Evolutionary conservation across 495 filamentous ascomycete genomes (phyloP), one percentile per base, ranked within the genome.

Genomic region (Astrothelium macrocarpum): DNA sequence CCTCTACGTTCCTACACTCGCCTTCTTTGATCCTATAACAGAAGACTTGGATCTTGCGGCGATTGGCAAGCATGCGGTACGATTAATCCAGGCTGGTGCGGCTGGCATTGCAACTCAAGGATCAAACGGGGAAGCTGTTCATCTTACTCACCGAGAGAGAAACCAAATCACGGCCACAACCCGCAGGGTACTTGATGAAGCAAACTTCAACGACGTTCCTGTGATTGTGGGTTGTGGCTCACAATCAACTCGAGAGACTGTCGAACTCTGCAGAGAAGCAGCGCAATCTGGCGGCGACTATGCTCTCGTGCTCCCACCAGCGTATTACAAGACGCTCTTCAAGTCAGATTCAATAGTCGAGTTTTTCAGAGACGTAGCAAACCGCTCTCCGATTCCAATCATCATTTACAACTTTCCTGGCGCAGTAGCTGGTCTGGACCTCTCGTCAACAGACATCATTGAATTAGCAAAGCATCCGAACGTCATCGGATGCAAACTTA

Each of bases 401-500:
- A 79, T 96, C 65, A 91, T 97, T 72, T 97, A 97, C 80, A 97
- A 96, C 78, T 97, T 87, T 76, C 91, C 91, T 32, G 90, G 84
- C 20, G 92, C 89, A 2, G 88, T 87, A 34, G 79, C 83, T 14
- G 91, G 92, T 14, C 77, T 94, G 61, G 91, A 96, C 71, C 85
- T 96, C 56, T 85, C 81, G 61, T 94, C 90, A 0, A 90, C 95
- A 69, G 79, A 85, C 65, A 89, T 96, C 72, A 79, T 88, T 59
- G 74, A 84, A 60, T 82, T 96, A 23, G 74, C 91, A 2, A 73
- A 84, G 66, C 90, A 96, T 73, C 82, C 86, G 68, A 96, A 96
- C 71, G 93, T 97, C 69, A 85, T 90, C 61, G 91, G 91, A 59
- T 87, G 87, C 71, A 97, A 97, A 79, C 80, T 96, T 60, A 97